Base-by-base conservation (phyloP, 257 asterid species). In the Penstemon davidsonii region DNA sequence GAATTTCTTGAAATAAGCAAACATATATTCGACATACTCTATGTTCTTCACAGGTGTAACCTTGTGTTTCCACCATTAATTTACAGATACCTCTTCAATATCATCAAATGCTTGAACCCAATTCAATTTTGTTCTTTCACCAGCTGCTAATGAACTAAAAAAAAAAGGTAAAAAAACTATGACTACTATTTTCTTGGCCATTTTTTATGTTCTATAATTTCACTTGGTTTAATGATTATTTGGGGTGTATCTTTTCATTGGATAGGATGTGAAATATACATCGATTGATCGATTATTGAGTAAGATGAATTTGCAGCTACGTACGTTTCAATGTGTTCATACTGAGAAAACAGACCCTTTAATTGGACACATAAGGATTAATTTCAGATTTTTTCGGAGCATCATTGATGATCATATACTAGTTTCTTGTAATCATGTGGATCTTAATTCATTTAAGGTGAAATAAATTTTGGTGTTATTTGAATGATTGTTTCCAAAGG, bases 21-120 rank as follows among this genome's bases (percentile, higher is more conserved):
- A n/a, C n/a, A n/a, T n/a, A n/a, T n/a, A n/a, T n/a, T n/a, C n/a
- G n/a, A n/a, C n/a, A n/a, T n/a, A n/a, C n/a, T n/a, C n/a, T n/a
- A n/a, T n/a, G 90, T 55, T 89, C 96, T 84, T 89, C 81, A 67
- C 96, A 89, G 38, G 40, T 58, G 71, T 83, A 89, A 0, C 91
- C 94, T 59, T 78, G 82, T 55, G 81, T 60, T 68, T 76, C 73
- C 65, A 86, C 88, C 83, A 72, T 76, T 7, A 73, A 73, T 62
- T 58, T 71, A 63, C 96, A 89, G 36, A 86, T 80, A 3, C 94
- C 94, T 82, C 87, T 53, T 37, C 72, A 60, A 41, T 13, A 9
- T 45, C 77, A 4, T 4, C 59, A 5, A 56, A 6, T 15, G 64
- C 52, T 55, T 11, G 8, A 40, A 7, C 41, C 33, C 61, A 46